Evolutionary conservation across 73 alveolate genomes (phyloP).

Genomic region (Paraurostyla sp.): DNA sequence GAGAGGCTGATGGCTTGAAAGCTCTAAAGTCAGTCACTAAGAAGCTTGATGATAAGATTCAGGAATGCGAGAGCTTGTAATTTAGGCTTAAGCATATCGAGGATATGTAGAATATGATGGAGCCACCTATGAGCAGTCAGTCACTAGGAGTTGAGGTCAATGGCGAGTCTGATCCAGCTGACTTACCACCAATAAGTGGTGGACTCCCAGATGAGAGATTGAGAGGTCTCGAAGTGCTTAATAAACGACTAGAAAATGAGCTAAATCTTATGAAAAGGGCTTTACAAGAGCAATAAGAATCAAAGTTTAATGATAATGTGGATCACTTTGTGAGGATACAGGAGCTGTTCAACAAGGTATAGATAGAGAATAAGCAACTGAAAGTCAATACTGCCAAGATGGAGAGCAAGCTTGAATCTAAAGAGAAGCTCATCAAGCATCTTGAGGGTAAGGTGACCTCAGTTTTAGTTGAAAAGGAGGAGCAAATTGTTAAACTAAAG

Average conservation of each 20-base stretch:
- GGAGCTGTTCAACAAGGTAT: conserved; percentile 58
- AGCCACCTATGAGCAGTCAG: conserved; percentile 7
- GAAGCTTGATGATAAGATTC: background rate
- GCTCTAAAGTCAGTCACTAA: background rate
- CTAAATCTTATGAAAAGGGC: background rate
- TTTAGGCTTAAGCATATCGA: conserved; percentile 4
- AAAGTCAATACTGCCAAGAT: conserved; percentile 26
- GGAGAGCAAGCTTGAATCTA: conserved; percentile 53
- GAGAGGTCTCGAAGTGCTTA: conserved; percentile 5
- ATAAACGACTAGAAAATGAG: conserved; percentile 36
- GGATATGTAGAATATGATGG: conserved; percentile 7
- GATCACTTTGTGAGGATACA: conserved; percentile 37
- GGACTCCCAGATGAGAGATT: conserved; percentile 16
- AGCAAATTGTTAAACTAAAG: conserved; percentile 44
- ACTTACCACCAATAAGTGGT: background rate
- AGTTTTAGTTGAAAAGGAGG: conserved; percentile 57
- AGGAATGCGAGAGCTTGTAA: conserved; percentile 39
- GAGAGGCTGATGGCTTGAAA: background rate
- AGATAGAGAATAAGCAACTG: conserved; percentile 59
- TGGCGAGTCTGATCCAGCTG: conserved; percentile 33
- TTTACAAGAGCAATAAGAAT: background rate
- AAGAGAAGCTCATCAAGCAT: conserved; percentile 44
- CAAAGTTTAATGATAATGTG: conserved; percentile 21
- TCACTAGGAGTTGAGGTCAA: background rate
- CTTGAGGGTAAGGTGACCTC: conserved; percentile 53